phyloP scores from a whole-genome alignment of 2,329 filamentous ascomycete genomes.

The Microdochium paspali region DNA sequence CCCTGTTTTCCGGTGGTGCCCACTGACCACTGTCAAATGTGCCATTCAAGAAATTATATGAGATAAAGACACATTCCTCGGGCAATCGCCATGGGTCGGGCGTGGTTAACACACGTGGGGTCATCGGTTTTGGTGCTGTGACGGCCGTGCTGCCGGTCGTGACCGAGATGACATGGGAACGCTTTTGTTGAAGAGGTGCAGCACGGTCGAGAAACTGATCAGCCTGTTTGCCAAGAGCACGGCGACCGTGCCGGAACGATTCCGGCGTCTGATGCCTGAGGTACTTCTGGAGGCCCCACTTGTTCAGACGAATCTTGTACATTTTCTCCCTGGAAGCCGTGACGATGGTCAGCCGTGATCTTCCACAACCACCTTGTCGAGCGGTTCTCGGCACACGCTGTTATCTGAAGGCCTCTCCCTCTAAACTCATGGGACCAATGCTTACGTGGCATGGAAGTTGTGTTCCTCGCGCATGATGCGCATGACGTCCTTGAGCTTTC shows the following conservation, averaged over 20 bases:
- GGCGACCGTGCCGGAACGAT: neutral
- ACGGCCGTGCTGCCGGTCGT: constrained; percentile 2
- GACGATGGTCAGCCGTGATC: neutral
- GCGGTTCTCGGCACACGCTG: no score
- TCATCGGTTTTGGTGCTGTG: constrained; percentile 1
- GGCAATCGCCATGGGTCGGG: constrained; percentile 9
- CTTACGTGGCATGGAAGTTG: constrained; percentile 13
- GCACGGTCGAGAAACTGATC: constrained; percentile 1
- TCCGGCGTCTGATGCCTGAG: constrained; percentile 8
- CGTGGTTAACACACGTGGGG: constrained; percentile 4
- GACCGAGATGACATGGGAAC: neutral
- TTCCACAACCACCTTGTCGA: no score
- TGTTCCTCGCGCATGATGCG: constrained; percentile 11
- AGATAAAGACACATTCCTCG: constrained; percentile 11
- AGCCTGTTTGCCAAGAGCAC: neutral
- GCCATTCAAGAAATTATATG: constrained; percentile 8
- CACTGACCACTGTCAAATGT: constrained; percentile 6
- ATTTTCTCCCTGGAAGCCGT: constrained; percentile 9
- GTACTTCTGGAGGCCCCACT: constrained; percentile 14
- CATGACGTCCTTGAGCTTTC: constrained; percentile 13
- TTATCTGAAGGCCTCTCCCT: no score
- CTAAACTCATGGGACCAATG: no score
- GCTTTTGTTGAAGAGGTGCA: neutral
- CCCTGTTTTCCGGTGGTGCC: constrained; percentile 3
- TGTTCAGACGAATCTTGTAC: constrained; percentile 13